These are phyloP conservation scores for Penicillium lagena DNA, from an alignment of 495 filamentous ascomycete genomes.

Conservation along the genomic window DNA sequence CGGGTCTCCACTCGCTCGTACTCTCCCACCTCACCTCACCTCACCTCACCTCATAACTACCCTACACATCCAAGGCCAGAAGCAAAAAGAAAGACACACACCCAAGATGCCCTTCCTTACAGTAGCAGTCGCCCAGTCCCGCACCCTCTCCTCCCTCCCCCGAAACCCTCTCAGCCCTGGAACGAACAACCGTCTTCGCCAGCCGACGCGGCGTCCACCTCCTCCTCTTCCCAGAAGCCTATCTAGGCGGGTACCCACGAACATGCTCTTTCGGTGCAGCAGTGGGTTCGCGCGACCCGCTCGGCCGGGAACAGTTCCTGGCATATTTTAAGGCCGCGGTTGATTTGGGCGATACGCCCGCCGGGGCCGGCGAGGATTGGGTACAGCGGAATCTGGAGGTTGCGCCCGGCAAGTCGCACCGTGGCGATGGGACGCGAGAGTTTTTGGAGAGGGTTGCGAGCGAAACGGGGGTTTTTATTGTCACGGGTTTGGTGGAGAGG, in stretches of 20 bases:
- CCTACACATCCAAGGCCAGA: background rate
- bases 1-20: too few relatives aligned
- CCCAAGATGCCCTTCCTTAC: background rate
- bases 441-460: slow-evolving; percentile 64
- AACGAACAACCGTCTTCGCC: slow-evolving; percentile 41
- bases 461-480: slow-evolving; percentile 74
- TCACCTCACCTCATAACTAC: too few relatives aligned
- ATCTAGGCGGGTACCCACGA: slow-evolving; percentile 87
- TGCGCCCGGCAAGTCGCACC: slow-evolving; percentile 35
- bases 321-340: slow-evolving; percentile 71
- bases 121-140: slow-evolving; percentile 51
- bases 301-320: slow-evolving; percentile 78
- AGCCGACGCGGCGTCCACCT: slow-evolving; percentile 55
- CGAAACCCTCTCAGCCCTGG: slow-evolving; percentile 61
- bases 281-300: slow-evolving; percentile 59
- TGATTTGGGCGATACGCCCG: slow-evolving; percentile 81
- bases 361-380: slow-evolving; percentile 70
- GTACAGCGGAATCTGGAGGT: slow-evolving; percentile 53
- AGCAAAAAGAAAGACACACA: background rate
- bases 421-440: slow-evolving; percentile 86
- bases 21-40: too few relatives aligned
- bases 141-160: slow-evolving; percentile 56
- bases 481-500: slow-evolving; percentile 72
- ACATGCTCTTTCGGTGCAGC: slow-evolving; percentile 70
- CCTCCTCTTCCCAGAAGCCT: slow-evolving; percentile 89